Evolutionary conservation across 345 rosid species (phyloP).

Genomic region (Punica granatum): DNA sequence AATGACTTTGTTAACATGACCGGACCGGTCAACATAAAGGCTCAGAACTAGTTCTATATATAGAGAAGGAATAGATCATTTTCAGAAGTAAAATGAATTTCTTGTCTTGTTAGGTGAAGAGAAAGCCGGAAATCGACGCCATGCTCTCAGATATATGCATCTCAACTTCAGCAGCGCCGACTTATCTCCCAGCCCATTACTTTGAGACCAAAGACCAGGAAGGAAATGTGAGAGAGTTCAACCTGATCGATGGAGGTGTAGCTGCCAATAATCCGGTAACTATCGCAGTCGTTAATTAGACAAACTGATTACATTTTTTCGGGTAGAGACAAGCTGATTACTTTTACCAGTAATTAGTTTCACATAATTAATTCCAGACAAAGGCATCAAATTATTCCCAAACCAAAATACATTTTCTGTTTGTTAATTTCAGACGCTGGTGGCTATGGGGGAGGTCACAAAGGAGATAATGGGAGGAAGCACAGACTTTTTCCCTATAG

Average conservation of each 20-base stretch:
- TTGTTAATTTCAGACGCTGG: constrained; percentile 24
- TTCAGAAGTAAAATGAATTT: not conserved
- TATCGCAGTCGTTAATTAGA: not conserved
- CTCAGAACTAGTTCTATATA: no score
- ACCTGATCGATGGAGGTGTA: constrained; percentile 32
- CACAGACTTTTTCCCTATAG: constrained; percentile 19
- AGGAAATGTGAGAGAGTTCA: constrained; percentile 18
- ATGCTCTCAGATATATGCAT: constrained; percentile 21
- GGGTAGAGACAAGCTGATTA: no score
- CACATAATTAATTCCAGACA: no score
- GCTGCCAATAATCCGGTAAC: constrained; percentile 34
- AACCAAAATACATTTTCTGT: not conserved
- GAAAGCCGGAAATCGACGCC: constrained; percentile 9
- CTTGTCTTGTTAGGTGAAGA: constrained; percentile 8
- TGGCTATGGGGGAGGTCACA: constrained; percentile 49
- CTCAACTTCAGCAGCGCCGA: constrained; percentile 24
- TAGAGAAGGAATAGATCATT: not conserved
- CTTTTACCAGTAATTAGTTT: no score
- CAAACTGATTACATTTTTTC: not conserved
- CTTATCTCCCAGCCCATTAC: constrained; percentile 24
- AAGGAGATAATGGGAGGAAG: constrained; percentile 24
- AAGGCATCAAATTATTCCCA: not conserved
- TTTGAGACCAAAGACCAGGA: constrained; percentile 15
- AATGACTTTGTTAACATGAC: no score
- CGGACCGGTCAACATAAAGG: no score